Evolutionary conservation across 2,329 filamentous ascomycete species (phyloP).

Genomic region (Aspergillus aculeatus): DNA sequence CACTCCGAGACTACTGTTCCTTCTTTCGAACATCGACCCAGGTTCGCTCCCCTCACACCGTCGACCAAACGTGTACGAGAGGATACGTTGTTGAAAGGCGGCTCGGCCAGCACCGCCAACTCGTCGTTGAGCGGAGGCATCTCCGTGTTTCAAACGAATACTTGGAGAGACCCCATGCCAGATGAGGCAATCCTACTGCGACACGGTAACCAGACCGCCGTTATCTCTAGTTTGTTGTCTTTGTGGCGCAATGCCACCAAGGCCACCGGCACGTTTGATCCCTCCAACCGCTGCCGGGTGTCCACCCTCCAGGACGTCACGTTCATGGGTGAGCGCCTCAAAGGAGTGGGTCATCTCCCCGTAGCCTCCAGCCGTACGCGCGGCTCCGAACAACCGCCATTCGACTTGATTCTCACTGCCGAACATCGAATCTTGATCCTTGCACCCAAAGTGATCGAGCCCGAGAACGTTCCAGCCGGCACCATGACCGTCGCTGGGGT

Average conservation of each 20-base stretch:
- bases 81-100: constrained; percentile 45
- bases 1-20: constrained; percentile 26
- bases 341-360: constrained; percentile 39
- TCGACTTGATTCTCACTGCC: constrained; percentile 42
- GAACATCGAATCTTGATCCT: constrained; percentile 44
- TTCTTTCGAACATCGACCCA: constrained; percentile 32
- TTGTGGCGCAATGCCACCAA: constrained; percentile 45
- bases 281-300: constrained; percentile 40
- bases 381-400: constrained; percentile 23
- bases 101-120: constrained; percentile 23
- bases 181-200: constrained; percentile 48
- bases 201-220: constrained; percentile 41
- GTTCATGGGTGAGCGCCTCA: constrained; percentile 43
- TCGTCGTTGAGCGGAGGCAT: constrained; percentile 43
- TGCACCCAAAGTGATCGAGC: constrained; percentile 30
- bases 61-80: constrained; percentile 48
- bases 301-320: constrained; percentile 39
- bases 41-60: constrained; percentile 49
- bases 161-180: constrained; percentile 34
- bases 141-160: constrained; percentile 39
- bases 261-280: constrained; percentile 39
- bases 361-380: constrained; percentile 25
- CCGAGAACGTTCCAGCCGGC: constrained; percentile 17
- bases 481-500: constrained; percentile 18
- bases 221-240: constrained; percentile 45